Percentiles rank a stretch among this genome's conserved stretches.
These are phyloP conservation scores for Dactylis glomerata DNA, from an alignment of 176 grass and related monocot genomes.

Conservation along the genomic window DNA sequence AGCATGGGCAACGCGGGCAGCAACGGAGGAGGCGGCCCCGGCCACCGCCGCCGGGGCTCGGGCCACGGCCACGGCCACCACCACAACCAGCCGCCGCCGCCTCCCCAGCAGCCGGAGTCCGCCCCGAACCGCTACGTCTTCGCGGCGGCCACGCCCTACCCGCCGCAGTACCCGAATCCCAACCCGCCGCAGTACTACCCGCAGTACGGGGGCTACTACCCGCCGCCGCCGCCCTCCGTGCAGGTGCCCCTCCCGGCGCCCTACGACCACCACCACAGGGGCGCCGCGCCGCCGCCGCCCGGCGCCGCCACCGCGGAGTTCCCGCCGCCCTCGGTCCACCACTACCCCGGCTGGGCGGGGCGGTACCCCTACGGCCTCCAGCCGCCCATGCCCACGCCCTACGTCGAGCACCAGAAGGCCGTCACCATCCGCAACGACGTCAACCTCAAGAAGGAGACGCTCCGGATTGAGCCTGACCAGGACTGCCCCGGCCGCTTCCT, in stretches of 20 bases:
- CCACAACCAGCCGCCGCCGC: slow-evolving; percentile 39
- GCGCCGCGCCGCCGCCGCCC: slow-evolving; percentile 18
- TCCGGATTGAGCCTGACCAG: slow-evolving; percentile 78
- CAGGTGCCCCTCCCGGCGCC: slow-evolving; percentile 66
- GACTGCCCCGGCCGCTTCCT: slow-evolving; percentile 54
- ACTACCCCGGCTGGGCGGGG: slow-evolving; percentile 57
- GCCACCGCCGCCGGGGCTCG: slow-evolving; percentile 65
- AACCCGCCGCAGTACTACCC: slow-evolving; percentile 80
- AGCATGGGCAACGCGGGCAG: slow-evolving; percentile 54
- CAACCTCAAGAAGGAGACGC: slow-evolving; percentile 97
- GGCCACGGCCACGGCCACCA: slow-evolving; percentile 56
- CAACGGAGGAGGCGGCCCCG: slow-evolving; percentile 54
- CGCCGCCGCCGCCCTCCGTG: slow-evolving; percentile 56
- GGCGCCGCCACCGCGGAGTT: slow-evolving; percentile 33
- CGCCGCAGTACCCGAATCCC: slow-evolving; percentile 75
- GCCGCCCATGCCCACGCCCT: slow-evolving; percentile 53
- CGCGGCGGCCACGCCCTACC: slow-evolving; percentile 86
- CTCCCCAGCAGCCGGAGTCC: slow-evolving; percentile 32
- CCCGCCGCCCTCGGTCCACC: slow-evolving; percentile 28
- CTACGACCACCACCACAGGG: slow-evolving; percentile 73
- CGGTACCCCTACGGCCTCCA: slow-evolving; percentile 52
- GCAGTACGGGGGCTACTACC: slow-evolving; percentile 65
- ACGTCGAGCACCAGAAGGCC: slow-evolving; percentile 93
- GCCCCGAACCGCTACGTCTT: slow-evolving; percentile 89
- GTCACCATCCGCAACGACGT: slow-evolving; percentile 91